These are phyloP conservation scores for Sphaceloma murrayae DNA, from an alignment of 2,329 filamentous ascomycete genomes.

Conservation along the genomic window DNA sequence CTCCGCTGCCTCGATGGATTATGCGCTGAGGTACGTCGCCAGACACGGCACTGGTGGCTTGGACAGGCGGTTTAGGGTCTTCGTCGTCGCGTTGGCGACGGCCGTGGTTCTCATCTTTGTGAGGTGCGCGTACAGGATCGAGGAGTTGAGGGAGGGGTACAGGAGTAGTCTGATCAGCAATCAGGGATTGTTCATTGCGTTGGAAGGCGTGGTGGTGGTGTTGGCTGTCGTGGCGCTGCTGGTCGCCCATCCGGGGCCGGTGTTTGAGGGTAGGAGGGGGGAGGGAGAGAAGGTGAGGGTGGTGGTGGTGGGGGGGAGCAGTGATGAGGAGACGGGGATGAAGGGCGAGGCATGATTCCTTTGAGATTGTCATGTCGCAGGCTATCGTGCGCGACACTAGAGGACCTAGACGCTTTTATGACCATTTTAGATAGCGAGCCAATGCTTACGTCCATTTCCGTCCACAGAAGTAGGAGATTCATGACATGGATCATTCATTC, in stretches of 20 bases:
- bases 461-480: no score
- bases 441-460: no score
- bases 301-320: neutral
- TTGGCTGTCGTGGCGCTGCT: constrained; percentile 13
- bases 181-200: constrained; percentile 19
- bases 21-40: constrained; percentile 26
- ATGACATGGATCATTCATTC: constrained; percentile 15
- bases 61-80: constrained; percentile 40
- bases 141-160: constrained; percentile 56
- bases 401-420: no score
- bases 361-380: no score
- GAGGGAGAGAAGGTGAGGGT: neutral
- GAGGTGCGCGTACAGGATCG: constrained; percentile 54
- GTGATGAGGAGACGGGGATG: constrained; percentile 5
- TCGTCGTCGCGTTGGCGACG: constrained; percentile 45
- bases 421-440: no score
- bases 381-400: no score
- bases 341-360: neutral
- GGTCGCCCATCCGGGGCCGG: constrained; percentile 9
- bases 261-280: neutral
- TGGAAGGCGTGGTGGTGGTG: constrained; percentile 25
- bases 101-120: constrained; percentile 53
- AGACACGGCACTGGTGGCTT: neutral
- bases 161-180: constrained; percentile 38
- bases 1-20: constrained; percentile 43